A percentile compares a stretch with the other conserved stretches of the same genome.
Evolutionary conservation across 1,284 basidiomycete species (phyloP).

Genomic region (Ustilago loliicola): DNA sequence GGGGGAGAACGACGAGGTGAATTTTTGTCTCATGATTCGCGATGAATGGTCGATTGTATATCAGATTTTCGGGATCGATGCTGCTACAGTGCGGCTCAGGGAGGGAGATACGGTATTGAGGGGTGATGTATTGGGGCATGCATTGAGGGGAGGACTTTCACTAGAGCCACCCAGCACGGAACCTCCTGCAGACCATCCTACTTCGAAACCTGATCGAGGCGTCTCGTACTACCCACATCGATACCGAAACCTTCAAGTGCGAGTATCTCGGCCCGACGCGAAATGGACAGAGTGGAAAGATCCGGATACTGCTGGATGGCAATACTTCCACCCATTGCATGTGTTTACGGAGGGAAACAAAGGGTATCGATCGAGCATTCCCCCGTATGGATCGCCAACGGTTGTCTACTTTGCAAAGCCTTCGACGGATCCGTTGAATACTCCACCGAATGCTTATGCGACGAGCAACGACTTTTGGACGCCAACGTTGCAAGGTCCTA

Average conservation of each 20-base stretch:
- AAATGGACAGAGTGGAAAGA: constrained; percentile 49
- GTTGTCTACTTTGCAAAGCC: constrained; percentile 56
- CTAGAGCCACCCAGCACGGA: constrained; percentile 37
- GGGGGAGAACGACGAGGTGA: constrained; percentile 55
- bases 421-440: constrained; percentile 35
- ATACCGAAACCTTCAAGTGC: constrained; percentile 54
- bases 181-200: constrained; percentile 55
- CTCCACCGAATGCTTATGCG: constrained; percentile 46
- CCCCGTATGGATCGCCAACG: constrained; percentile 56
- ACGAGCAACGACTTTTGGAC: constrained; percentile 56
- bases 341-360: constrained; percentile 51
- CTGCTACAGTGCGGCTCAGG: constrained; percentile 12
- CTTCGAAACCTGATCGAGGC: constrained; percentile 29
- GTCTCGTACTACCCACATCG: constrained; percentile 58
- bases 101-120: constrained; percentile 52
- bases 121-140: constrained; percentile 55
- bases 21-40: constrained; percentile 57
- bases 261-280: constrained; percentile 55
- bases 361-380: constrained; percentile 39
- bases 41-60: constrained; percentile 64
- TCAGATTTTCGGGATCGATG: constrained; percentile 59
- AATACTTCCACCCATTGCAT: constrained; percentile 62
- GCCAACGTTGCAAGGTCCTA: constrained; percentile 41
- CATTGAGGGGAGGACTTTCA: constrained; percentile 35
- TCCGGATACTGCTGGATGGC: constrained; percentile 55